Conservation (phyloP, 306 rosid genomes). For the Begonia loranthoides region DNA sequence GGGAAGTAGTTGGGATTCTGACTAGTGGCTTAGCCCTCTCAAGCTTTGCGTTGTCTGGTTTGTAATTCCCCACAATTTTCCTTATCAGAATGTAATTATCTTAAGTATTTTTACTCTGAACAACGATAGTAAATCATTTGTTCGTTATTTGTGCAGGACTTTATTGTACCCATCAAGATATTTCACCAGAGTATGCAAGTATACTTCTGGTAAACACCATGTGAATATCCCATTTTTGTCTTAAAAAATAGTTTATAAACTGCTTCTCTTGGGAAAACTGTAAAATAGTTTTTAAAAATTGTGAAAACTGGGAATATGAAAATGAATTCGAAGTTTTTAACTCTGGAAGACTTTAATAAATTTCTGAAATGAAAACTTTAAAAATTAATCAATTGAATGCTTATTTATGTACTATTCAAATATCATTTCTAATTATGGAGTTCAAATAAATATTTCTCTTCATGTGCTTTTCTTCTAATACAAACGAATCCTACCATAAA, state of each 20-base stretch:
- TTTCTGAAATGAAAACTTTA: not conserved
- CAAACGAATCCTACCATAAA: too few relatives aligned
- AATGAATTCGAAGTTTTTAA: not conserved
- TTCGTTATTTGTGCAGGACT: constrained; percentile 42
- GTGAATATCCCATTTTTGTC: constrained; percentile 1
- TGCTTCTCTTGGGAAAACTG: not conserved
- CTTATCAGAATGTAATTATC: too few relatives aligned
- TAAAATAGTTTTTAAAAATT: not conserved
- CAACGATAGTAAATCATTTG: constrained; percentile 2
- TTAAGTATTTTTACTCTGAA: too few relatives aligned
- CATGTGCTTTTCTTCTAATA: too few relatives aligned
- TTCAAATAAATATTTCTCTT: too few relatives aligned
- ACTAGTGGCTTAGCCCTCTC: constrained; percentile 90
- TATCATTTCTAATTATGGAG: too few relatives aligned
- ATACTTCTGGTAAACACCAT: constrained; percentile 55
- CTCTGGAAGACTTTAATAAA: not conserved
- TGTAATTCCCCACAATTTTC: not conserved
- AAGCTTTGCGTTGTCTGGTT: constrained; percentile 92
- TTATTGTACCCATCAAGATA: constrained; percentile 94
- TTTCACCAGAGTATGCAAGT: constrained; percentile 94
- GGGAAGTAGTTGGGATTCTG: constrained; percentile 88
- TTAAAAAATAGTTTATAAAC: too few relatives aligned
- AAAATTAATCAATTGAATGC: too few relatives aligned
- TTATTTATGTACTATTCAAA: too few relatives aligned
- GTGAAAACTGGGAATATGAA: too few relatives aligned